Conservation (phyloP, 768 basidiomycete genomes). For the Amanita phalloides region DNA sequence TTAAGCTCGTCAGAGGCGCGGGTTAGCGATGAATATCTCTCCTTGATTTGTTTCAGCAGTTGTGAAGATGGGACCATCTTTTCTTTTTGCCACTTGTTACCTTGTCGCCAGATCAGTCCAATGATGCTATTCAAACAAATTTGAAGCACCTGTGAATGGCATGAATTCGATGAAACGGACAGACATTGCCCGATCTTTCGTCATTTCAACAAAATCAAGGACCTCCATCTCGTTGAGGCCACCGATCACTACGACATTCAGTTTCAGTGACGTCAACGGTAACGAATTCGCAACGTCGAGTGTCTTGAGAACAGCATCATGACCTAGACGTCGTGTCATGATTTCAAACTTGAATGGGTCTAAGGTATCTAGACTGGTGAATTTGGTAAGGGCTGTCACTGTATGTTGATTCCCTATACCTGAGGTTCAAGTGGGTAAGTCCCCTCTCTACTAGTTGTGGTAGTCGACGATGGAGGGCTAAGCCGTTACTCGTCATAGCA, state of each 20-base stretch:
- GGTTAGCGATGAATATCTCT: conserved; percentile 35
- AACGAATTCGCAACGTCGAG: conserved; percentile 52
- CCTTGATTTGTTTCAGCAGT: conserved; percentile 40
- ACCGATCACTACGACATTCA: conserved; percentile 79
- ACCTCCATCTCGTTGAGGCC: conserved; percentile 78
- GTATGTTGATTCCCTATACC: conserved; percentile 15
- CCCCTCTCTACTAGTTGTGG: conserved; percentile 57
- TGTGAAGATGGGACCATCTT: conserved; percentile 77
- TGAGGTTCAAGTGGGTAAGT: conserved; percentile 66
- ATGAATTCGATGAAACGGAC: conserved; percentile 91
- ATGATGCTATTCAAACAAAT: conserved; percentile 1
- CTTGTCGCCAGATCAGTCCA: conserved; percentile 22
- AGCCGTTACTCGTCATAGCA: conserved; percentile 81
- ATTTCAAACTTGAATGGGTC: conserved; percentile 83
- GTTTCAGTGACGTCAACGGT: conserved; percentile 51
- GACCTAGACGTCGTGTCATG: conserved; percentile 72
- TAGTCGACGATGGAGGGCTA: conserved; percentile 66
- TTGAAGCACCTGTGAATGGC: conserved; percentile 69
- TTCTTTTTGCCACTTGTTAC: conserved; percentile 74
- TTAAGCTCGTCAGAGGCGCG: conserved; percentile 59
- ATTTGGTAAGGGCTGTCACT: not conserved
- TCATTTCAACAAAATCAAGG: conserved; percentile 69
- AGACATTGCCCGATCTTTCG: conserved; percentile 48
- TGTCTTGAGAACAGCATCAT: conserved; percentile 62
- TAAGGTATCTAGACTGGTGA: conserved; percentile 64